Evolutionary conservation across 2,329 filamentous ascomycete genomes (phyloP).

Genomic region (Epichloe elymi): DNA sequence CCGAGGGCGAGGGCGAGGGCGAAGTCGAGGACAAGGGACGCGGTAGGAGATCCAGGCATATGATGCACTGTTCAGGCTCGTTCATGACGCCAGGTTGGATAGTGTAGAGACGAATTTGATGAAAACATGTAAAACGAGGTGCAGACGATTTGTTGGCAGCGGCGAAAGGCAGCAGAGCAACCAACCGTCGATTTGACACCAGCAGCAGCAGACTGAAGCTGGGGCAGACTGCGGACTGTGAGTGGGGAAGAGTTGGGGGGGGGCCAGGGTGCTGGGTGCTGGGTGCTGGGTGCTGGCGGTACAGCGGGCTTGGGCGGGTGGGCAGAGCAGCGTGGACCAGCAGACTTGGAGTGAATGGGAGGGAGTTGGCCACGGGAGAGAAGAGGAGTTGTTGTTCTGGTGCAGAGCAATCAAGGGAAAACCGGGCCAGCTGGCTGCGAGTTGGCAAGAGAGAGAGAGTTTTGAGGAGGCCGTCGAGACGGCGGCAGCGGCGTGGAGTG

Average conservation of each 20-base stretch:
- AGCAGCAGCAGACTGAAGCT: not conserved
- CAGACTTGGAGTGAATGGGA: not conserved
- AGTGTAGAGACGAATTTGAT: constrained; percentile 22
- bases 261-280: not conserved
- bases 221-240: not conserved
- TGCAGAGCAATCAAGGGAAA: not conserved
- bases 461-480: not conserved
- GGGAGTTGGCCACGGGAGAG: not conserved
- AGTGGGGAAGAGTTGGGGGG: not conserved
- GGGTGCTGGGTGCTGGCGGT: not conserved
- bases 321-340: not conserved
- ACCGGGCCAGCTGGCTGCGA: not conserved
- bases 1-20: constrained; percentile 2
- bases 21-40: constrained; percentile 15
- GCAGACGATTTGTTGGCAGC: constrained; percentile 6
- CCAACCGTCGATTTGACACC: not conserved
- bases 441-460: constrained; percentile 1
- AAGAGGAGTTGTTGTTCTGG: not conserved
- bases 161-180: constrained; percentile 3
- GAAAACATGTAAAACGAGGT: constrained; percentile 33
- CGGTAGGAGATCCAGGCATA: constrained; percentile 50
- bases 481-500: not conserved
- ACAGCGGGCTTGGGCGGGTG: not conserved
- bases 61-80: constrained; percentile 54
- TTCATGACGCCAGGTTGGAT: constrained; percentile 32